Evolutionary conservation across 2,329 filamentous ascomycete genomes (phyloP).

Genomic region (Alternaria rosae): DNA sequence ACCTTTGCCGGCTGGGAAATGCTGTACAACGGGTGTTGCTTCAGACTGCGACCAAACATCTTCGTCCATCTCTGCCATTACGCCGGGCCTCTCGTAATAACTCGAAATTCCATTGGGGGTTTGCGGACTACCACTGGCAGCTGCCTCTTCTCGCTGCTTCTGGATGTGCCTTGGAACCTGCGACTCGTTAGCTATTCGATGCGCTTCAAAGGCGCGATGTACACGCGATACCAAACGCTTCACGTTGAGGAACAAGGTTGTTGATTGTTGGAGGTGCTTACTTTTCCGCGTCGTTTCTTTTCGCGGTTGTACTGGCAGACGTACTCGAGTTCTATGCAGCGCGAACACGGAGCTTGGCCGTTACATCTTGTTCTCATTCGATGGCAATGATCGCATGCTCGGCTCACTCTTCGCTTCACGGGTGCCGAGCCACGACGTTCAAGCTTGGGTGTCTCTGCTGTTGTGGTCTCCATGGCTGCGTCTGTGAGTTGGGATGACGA

Average conservation of each 20-base stretch:
- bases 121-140: slow-evolving; percentile 34
- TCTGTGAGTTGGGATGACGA: slow-evolving; percentile 11
- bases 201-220: not conserved
- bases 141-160: slow-evolving; percentile 47
- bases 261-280: slow-evolving; percentile 58
- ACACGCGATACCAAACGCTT: not conserved
- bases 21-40: slow-evolving; percentile 44
- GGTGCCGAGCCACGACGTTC: slow-evolving; percentile 60
- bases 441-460: slow-evolving; percentile 37
- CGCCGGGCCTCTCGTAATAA: slow-evolving; percentile 37
- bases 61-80: slow-evolving; percentile 46
- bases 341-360: slow-evolving; percentile 86
- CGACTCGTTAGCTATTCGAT: slow-evolving; percentile 16
- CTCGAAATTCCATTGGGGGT: slow-evolving; percentile 36
- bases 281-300: slow-evolving; percentile 92
- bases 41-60: slow-evolving; percentile 48
- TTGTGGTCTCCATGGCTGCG: slow-evolving; percentile 37
- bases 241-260: not conserved
- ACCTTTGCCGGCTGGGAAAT: slow-evolving; percentile 38
- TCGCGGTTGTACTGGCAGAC: slow-evolving; percentile 91
- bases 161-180: slow-evolving; percentile 50
- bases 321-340: slow-evolving; percentile 81
- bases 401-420: slow-evolving; percentile 84
- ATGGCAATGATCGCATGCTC: slow-evolving; percentile 95
- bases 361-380: slow-evolving; percentile 94